Evolutionary conservation across 164 flowering plant genomes (phyloP), one percentile per base, ranked within the genome.

Genomic region (Magnolia officinalis): DNA sequence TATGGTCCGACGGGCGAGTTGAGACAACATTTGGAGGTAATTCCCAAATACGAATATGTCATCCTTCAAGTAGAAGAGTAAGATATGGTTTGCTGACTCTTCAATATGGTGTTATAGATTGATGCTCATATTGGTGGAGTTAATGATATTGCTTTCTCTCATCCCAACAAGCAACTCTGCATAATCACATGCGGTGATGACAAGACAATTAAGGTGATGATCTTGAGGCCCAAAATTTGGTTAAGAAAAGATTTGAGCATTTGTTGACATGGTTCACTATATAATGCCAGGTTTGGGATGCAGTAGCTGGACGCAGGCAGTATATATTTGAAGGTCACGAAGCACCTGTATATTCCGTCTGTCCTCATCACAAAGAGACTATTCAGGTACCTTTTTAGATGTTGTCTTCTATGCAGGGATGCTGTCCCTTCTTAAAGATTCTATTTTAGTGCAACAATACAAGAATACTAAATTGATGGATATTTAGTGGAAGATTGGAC

Each of bases 121-220:
- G 92, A 89, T 79, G 90, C 92, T 50, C 92, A 89, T 80, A 29
- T 75, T 74, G 92, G 94, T 79, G 87, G 92, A 68, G 92, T 90
- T 37, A 89, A 90, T 88, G 94, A 90, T 81, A 79, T 90, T 76
- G 90, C 89, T 1, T 90, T 89, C 77, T 80, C 90, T 70, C 86
- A 84, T 72, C 90, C 91, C 26, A 87, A 86, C 79, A 88, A 87
- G 81, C 91, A 86, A 80, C 82, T 88, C 3, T 86, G 85, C 73
- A 72, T 88, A 49, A 84, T 88, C 26, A 89, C 92, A n/a, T 90
- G 92, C 82, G 92, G 92, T 58, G 91, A 90, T 80, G 91, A 90
- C 76, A 88, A 83, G 84, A 78, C 84, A 52, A 87, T 89, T 52
- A 90, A 88, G 91, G 94, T 91, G 86, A 83, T 76, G 45, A 2